Evolutionary conservation across 139 green algal genomes (phyloP).

Genomic region (Eudorina sp.): DNA sequence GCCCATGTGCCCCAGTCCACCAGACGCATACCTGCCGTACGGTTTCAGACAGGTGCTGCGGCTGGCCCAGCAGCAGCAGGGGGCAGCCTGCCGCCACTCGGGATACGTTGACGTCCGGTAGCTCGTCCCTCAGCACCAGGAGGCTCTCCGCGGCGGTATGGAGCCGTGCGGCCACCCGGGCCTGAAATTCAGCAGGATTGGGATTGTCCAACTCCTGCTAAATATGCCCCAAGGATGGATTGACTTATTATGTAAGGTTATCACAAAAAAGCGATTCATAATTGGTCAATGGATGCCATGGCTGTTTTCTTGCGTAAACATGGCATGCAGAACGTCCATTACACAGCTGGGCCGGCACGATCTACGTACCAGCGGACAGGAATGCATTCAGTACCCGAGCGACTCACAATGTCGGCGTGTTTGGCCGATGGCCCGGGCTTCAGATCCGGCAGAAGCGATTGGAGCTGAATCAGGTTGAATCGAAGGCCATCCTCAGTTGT

Average conservation of each 20-base stretch:
- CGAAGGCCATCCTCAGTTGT: not conserved
- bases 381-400: not conserved
- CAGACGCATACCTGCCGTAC: constrained; percentile 4
- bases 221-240: too few species aligned
- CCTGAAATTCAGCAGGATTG: too few species aligned
- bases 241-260: too few species aligned
- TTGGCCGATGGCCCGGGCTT: constrained; percentile 11
- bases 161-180: constrained; percentile 22
- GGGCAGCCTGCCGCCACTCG: not conserved
- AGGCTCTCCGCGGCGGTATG: constrained; percentile 9
- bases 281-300: too few species aligned
- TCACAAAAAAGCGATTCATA: too few species aligned
- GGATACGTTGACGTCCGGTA: constrained; percentile 37
- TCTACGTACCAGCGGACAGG: too few species aligned
- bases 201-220: too few species aligned
- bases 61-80: constrained; percentile 18
- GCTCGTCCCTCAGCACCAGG: constrained; percentile 20
- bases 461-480: not conserved
- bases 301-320: too few species aligned
- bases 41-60: not conserved
- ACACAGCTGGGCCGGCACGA: too few species aligned
- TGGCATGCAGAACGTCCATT: too few species aligned
- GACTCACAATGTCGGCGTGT: constrained; percentile 26
- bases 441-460: constrained; percentile 41
- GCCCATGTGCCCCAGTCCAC: too few species aligned